Evolutionary conservation across 2,329 filamentous ascomycete genomes (phyloP).

Genomic region (Ascochyta lentis): DNA sequence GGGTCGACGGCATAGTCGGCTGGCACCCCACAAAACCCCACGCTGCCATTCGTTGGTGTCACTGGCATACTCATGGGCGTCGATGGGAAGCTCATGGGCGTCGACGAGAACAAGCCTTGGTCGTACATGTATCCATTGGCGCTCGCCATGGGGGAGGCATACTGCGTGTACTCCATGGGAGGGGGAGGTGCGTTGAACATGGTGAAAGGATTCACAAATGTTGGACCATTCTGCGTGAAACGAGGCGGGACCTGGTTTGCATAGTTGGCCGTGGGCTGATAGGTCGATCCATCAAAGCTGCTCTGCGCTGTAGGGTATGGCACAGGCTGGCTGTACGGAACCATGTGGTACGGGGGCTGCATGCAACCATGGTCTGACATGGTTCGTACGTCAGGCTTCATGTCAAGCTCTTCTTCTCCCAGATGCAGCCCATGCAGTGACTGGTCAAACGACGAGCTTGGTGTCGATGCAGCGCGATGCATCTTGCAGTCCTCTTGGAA

Average conservation of each 20-base stretch:
- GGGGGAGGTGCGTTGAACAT: slow-evolving; percentile 9
- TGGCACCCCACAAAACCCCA: slow-evolving; percentile 20
- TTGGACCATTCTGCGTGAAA: background rate
- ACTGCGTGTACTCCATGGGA: slow-evolving; percentile 10
- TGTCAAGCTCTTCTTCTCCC: slow-evolving; percentile 12
- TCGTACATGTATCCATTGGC: slow-evolving; percentile 1
- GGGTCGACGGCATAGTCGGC: slow-evolving; percentile 8
- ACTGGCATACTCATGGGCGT: slow-evolving; percentile 9
- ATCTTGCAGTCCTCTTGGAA: slow-evolving; percentile 6
- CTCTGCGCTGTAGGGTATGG: slow-evolving; percentile 8
- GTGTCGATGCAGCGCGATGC: slow-evolving; percentile 7
- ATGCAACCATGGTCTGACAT: slow-evolving; percentile 5
- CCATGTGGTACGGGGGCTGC: slow-evolving; percentile 7
- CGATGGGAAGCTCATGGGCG: slow-evolving; percentile 8
- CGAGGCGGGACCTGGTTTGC: background rate
- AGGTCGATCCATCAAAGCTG: slow-evolving; percentile 7
- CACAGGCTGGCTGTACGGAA: slow-evolving; percentile 9
- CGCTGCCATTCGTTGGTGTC: slow-evolving; percentile 3
- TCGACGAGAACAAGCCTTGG: slow-evolving; percentile 1
- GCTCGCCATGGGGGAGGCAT: background rate
- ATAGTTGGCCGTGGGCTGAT: slow-evolving; percentile 7
- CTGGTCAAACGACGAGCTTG: slow-evolving; percentile 16
- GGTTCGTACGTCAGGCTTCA: slow-evolving; percentile 10
- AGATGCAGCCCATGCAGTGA: slow-evolving; percentile 12
- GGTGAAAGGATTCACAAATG: slow-evolving; percentile 17